Conservation (phyloP, 805 yeast genomes). For the Metschnikowia orientalis region DNA sequence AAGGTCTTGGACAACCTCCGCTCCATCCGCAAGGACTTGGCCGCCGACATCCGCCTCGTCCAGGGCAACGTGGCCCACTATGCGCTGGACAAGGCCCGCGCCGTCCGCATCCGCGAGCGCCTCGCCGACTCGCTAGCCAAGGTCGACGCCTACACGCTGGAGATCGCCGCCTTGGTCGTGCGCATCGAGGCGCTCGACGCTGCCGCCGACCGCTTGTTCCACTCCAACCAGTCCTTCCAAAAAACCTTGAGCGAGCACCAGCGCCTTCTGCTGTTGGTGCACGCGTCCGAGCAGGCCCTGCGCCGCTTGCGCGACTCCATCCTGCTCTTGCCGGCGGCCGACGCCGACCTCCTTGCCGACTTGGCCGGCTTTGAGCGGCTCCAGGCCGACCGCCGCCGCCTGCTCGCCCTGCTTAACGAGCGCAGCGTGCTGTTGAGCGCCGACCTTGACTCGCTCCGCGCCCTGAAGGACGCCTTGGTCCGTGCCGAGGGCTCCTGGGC, state of each 20-base stretch:
- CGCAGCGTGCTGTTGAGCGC: slow-evolving; percentile 14
- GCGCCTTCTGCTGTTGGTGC: slow-evolving; percentile 46
- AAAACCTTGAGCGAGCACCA: slow-evolving; percentile 61
- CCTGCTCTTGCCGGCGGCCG: slow-evolving; percentile 40
- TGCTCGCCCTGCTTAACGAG: slow-evolving; percentile 12
- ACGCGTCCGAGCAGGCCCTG: slow-evolving; percentile 47
- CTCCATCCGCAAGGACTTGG: slow-evolving; percentile 69
- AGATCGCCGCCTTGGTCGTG: slow-evolving; percentile 46
- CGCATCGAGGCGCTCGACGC: slow-evolving; percentile 51
- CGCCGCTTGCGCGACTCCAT: slow-evolving; percentile 46
- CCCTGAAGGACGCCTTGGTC: slow-evolving; percentile 29
- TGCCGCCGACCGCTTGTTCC: slow-evolving; percentile 61
- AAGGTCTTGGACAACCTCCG: slow-evolving; percentile 83
- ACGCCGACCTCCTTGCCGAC: slow-evolving; percentile 27
- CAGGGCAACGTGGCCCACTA: slow-evolving; percentile 78
- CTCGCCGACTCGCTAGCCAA: slow-evolving; percentile 40
- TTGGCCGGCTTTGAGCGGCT: slow-evolving; percentile 28
- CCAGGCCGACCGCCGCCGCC: slow-evolving; percentile 16
- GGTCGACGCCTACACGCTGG: slow-evolving; percentile 41
- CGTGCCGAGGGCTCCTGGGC: slow-evolving; percentile 48
- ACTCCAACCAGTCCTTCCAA: slow-evolving; percentile 78
- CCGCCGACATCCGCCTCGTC: slow-evolving; percentile 66
- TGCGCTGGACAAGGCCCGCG: slow-evolving; percentile 67
- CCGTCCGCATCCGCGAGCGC: slow-evolving; percentile 51
- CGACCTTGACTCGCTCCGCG: slow-evolving; percentile 19